Evolutionary conservation across 805 yeast species (phyloP), one percentile per base, ranked within the genome.

Genomic region (Kregervanrija fluxuum): DNA sequence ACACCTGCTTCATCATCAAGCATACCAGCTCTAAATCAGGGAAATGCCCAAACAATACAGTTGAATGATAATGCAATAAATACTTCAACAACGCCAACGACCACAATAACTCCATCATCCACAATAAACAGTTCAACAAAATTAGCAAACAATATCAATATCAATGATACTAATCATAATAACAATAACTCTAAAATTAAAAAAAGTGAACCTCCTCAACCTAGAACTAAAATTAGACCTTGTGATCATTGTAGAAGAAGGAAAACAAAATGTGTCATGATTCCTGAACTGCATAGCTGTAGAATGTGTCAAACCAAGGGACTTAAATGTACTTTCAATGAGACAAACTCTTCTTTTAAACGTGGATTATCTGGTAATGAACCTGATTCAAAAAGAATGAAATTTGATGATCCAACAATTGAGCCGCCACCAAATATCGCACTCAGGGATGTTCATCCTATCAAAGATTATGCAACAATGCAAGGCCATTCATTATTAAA

Each of bases 161-260:
- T 6, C 8, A 22, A 22, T 22, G 28, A 22, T 6, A 22, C 28
- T 6, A 22, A 6, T 6, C 28, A 22, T 22, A 6, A 8, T 22
- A 22, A 22, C 28, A 22, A 22, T 22, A 22, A 22, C 6, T 22
- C 28, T 6, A 22, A 22, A 14, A 33, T 44, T 12, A 47, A 48
- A 35, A 51, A 53, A 38, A 39, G 44, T 30, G 65, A 59, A 35
- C 58, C 58, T 2, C 63, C 70, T 5, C 74, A 73, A 46, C 75
- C 69, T 4, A 52, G 66, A 33, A 53, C 67, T 1, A 66, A 71
- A 51, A 64, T 75, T 16, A 66, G 79, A 33, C 91, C 95, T 1
- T 89, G 96, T 59, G 95, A 86, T 57, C 87, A 82, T 53, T 90
- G 97, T 62, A 71, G 95, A 36, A 68, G 89, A 46, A 71, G 90